These are phyloP conservation scores for Cyclanthera cordifolia DNA, from an alignment of 306 rosid species.

Conservation along the genomic window DNA sequence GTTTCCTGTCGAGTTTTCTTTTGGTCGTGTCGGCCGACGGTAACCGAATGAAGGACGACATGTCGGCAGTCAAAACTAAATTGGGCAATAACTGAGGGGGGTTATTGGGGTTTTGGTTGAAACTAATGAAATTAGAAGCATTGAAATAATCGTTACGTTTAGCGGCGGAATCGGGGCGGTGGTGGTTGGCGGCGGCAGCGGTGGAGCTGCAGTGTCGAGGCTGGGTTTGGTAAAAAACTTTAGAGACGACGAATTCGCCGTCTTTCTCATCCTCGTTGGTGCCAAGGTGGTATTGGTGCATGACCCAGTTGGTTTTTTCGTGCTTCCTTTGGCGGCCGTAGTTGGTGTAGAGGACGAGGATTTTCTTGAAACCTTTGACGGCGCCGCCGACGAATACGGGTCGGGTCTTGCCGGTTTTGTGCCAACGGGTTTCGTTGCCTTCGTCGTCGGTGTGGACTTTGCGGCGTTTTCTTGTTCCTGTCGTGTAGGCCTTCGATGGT, in stretches of 20 bases:
- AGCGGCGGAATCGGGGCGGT: not conserved
- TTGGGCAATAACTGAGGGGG: not conserved
- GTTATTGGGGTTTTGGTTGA: not conserved
- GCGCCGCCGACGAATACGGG: not conserved
- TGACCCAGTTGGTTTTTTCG: constrained; percentile 15
- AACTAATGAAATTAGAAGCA: constrained; percentile 8
- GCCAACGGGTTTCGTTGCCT: constrained; percentile 14
- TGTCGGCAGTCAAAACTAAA: not conserved
- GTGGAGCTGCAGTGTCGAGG: constrained; percentile 13
- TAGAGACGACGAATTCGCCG: constrained; percentile 12
- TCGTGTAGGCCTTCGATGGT: constrained; percentile 14
- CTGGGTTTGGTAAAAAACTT: constrained; percentile 13
- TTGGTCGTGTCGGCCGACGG: not conserved
- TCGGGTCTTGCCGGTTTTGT: constrained; percentile 13
- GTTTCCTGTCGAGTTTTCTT: constrained; percentile 6
- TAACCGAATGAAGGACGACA: constrained; percentile 1
- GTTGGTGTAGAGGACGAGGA: constrained; percentile 13
- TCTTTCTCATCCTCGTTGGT: constrained; percentile 14
- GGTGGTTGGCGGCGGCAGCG: not conserved
- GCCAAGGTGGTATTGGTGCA: constrained; percentile 15
- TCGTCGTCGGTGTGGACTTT: constrained; percentile 16
- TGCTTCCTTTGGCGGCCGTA: constrained; percentile 10
- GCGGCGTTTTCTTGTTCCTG: constrained; percentile 11
- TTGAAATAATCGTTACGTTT: not conserved
- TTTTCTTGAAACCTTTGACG: constrained; percentile 14